A percentile compares a stretch with the other conserved stretches of the same genome.
These are phyloP conservation scores for Pueraria montana DNA, from an alignment of 306 rosid species.

Conservation along the genomic window DNA sequence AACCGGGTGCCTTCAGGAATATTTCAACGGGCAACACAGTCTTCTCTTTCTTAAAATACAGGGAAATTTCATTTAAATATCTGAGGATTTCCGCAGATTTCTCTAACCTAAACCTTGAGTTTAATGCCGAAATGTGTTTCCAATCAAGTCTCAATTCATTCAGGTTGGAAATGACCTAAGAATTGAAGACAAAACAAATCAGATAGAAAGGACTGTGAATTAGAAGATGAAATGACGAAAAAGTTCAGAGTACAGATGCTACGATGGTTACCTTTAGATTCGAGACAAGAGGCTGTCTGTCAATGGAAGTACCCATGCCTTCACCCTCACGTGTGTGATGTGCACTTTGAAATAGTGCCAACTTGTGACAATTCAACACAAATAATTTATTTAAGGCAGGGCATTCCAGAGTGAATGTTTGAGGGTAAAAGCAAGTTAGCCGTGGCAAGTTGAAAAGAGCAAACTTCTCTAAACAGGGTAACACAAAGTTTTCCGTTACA, in stretches of 20 bases:
- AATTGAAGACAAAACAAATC: neutral
- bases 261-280: neutral
- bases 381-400: neutral
- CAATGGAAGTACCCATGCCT: too few relatives aligned
- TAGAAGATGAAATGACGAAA: neutral
- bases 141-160: neutral
- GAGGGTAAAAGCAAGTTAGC: constrained; percentile 3
- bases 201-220: neutral
- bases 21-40: neutral
- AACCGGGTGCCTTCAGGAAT: neutral
- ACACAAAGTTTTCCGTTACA: neutral
- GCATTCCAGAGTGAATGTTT: neutral
- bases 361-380: neutral
- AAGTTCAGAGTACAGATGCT: neutral
- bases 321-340: too few relatives aligned
- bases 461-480: neutral
- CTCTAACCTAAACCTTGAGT: neutral
- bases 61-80: neutral
- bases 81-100: neutral
- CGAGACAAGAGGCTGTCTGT: neutral
- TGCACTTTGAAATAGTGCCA: neutral
- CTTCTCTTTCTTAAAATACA: neutral
- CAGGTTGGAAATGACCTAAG: neutral
- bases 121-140: neutral
- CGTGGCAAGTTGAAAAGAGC: neutral